Base-by-base conservation (phyloP, 108 stramenopile species). In the Discostella stelligeroides region DNA sequence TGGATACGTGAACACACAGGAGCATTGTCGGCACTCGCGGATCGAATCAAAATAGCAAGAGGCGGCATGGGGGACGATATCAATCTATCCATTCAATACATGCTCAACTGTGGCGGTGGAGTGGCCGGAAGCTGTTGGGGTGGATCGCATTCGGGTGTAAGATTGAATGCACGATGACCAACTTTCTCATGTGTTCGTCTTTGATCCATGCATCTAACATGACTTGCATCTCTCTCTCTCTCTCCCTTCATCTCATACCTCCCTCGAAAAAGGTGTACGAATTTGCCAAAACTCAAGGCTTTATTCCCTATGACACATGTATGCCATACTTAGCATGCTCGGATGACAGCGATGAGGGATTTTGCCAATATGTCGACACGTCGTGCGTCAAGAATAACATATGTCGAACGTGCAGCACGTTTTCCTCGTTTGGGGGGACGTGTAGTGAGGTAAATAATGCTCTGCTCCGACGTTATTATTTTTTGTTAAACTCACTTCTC, bases 1-100 rank as follows among this genome's bases (percentile, higher is more conserved):
- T 47, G 3, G 3, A 15, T 18, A 47, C 51, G 2, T 24, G 1
- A 11, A 23, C 7, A 24, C 48, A 23, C 25, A 54, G 53, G 53
- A 17, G 81, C 94, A 55, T 66, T 94, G 30, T 83, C 82, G 38
- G 59, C 89, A 14, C 69, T 97, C 9, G 85, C 90, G 0, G 96
- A 97, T 86, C 92, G 96, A 42, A 91, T 97, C 80, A 95, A 93
- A 66, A 97, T 97, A 81, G 91, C 88, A 10, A 72, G 88, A 21
- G 57, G 78, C 24, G 89, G 29, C 1, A 45, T 60, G 17, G 83
- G 82, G 11, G 73, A 81, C 45, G 85, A 88, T 43, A 84, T 86
- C 53, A 86, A 86, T 66, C 60, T 86, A 34, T 80, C 84, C 28
- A 81, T 88, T 56, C 95, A 96, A 68, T 89, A 75, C 68, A 49